Percentiles rank a stretch among this genome's conserved stretches.
Conservation (phyloP, 2,329 filamentous ascomycete species). For the Aspergillus niger region DNA sequence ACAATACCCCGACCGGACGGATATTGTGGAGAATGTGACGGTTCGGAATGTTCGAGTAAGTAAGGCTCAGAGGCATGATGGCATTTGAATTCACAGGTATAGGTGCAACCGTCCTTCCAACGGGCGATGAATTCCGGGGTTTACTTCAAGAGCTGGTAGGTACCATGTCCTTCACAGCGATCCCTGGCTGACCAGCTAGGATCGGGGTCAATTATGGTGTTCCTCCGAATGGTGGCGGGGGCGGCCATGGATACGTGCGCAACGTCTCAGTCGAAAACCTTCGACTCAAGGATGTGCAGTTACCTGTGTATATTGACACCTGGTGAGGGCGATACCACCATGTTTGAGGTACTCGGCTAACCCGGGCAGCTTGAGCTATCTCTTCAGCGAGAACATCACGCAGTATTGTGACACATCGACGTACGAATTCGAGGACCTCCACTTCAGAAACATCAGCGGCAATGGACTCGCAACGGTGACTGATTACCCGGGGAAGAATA, state of each 20-base stretch:
- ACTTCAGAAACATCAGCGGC: neutral
- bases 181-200: neutral
- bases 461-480: neutral
- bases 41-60: slow-evolving; percentile 35
- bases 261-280: neutral
- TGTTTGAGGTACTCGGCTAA: neutral
- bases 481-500: neutral
- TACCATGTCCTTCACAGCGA: neutral
- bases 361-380: neutral
- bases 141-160: neutral
- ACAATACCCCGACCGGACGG: slow-evolving; percentile 38
- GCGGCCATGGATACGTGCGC: neutral
- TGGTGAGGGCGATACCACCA: neutral
- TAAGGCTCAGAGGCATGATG: no score
- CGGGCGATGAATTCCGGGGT: neutral
- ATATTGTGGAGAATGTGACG: slow-evolving; percentile 42
- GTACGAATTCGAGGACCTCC: neutral
- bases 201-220: neutral
- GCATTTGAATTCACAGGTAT: neutral
- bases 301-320: neutral
- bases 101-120: neutral
- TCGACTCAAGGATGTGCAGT: neutral
- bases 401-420: neutral
- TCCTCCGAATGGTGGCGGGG: neutral
- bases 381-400: neutral